A percentile compares a stretch with the other conserved stretches of the same genome.
Conservation (phyloP, 331 rosid species). For the Acacia pycnantha region DNA sequence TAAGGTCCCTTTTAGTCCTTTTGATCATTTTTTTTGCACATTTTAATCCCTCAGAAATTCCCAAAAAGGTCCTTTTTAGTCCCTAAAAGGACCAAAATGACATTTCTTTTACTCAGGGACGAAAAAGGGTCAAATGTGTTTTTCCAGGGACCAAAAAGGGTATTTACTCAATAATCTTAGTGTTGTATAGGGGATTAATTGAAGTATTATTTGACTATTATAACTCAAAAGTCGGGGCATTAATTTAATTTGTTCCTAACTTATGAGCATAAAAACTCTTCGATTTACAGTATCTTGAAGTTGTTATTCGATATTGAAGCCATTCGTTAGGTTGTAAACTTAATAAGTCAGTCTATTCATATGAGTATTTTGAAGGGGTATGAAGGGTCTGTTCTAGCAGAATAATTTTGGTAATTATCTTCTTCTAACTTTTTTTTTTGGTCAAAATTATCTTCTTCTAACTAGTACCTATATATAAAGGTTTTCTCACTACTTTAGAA, state of each 20-base stretch:
- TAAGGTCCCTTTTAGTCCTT: no score
- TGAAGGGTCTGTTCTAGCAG: not conserved
- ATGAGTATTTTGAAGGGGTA: not conserved
- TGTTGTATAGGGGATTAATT: not conserved
- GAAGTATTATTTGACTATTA: not conserved
- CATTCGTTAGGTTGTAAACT: not conserved
- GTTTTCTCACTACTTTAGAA: not conserved
- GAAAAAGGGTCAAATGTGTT: no score
- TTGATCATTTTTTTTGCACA: no score
- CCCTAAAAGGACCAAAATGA: no score
- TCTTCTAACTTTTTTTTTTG: not conserved
- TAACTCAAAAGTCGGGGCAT: not conserved
- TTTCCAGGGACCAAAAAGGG: no score
- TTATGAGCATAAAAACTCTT: not conserved
- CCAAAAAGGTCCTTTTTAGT: no score
- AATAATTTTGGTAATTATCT: not conserved
- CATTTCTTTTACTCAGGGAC: no score
- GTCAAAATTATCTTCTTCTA: not conserved
- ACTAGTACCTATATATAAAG: not conserved
- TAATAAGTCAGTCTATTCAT: not conserved
- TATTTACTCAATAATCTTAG: no score
- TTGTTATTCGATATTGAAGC: not conserved
- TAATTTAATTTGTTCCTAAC: not conserved
- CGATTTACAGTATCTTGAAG: not conserved
- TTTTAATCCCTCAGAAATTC: no score